Evolutionary conservation across 2,329 filamentous ascomycete species (phyloP).

Genomic region (Epicoccum nigrum): DNA sequence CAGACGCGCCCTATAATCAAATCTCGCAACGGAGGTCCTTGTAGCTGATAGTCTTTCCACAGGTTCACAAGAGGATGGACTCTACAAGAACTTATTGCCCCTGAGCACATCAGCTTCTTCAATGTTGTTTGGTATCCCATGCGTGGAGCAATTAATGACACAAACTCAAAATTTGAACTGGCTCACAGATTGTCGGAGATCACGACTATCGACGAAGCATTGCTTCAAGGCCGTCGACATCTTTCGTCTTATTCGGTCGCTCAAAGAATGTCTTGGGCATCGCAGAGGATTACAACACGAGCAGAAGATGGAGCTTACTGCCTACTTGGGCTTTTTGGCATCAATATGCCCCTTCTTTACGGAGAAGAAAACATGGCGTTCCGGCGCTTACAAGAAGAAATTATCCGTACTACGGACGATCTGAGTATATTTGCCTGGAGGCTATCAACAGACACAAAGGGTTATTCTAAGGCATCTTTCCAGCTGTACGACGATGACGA

Average conservation of each 20-base stretch:
- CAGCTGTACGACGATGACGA: too few species aligned
- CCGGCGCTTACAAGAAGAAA: constrained; percentile 17
- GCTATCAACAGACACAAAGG: background rate
- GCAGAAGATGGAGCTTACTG: constrained; percentile 31
- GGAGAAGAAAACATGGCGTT: constrained; percentile 23
- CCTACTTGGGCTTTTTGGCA: constrained; percentile 29
- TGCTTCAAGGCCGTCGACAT: background rate
- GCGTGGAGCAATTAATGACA: background rate
- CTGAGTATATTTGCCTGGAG: constrained; percentile 5
- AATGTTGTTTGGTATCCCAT: background rate
- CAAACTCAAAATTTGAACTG: background rate
- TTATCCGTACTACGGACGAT: constrained; percentile 8
- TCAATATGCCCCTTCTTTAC: constrained; percentile 27
- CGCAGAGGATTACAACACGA: constrained; percentile 22
- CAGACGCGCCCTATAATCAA: too few species aligned
- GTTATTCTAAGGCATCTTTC: too few species aligned
- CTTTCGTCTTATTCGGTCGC: background rate
- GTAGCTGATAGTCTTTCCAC: background rate
- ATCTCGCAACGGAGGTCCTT: too few species aligned
- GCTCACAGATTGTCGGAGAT: background rate
- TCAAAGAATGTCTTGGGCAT: constrained; percentile 26
- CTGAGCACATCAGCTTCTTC: background rate
- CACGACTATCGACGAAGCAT: background rate
- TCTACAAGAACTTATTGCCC: constrained; percentile 24
- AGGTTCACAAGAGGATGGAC: constrained; percentile 24